Conservation (phyloP, 306 rosid genomes). For the Prunus padus region DNA sequence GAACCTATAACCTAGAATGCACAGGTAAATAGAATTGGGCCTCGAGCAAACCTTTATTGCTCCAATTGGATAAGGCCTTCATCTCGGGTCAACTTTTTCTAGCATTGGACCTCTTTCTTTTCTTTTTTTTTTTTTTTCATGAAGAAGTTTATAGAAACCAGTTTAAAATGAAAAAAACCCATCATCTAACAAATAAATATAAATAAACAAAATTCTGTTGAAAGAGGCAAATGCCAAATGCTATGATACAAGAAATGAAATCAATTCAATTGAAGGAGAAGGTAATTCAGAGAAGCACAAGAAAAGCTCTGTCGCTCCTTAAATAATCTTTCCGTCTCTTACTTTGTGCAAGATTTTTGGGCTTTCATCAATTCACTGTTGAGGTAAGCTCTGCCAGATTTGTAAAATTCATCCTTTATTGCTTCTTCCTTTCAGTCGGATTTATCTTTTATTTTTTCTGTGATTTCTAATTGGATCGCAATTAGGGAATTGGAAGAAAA, state of each 20-base stretch:
- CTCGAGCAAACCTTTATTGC: too few species aligned
- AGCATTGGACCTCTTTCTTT: neutral
- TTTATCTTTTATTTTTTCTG: neutral
- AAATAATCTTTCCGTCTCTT: neutral
- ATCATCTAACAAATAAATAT: too few species aligned
- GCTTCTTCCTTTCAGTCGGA: neutral
- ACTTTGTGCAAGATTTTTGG: neutral
- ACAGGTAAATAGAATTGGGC: too few species aligned
- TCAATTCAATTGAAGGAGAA: neutral
- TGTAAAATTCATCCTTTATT: neutral
- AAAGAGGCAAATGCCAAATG: neutral
- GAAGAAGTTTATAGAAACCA: neutral
- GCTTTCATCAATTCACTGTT: constrained; percentile 4
- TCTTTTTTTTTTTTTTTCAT: neutral
- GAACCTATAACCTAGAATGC: too few species aligned
- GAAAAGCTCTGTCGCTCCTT: neutral
- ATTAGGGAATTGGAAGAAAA: neutral
- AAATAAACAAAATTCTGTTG: neutral
- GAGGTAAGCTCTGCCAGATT: neutral
- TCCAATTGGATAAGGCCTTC: too few species aligned
- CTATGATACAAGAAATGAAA: neutral
- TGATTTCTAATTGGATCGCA: neutral
- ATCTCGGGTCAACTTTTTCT: too few species aligned
- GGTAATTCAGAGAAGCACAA: constrained; percentile 2
- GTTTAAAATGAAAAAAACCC: neutral